Conservation (phyloP, 176 grass and related monocot species). For the Areca catechu region DNA sequence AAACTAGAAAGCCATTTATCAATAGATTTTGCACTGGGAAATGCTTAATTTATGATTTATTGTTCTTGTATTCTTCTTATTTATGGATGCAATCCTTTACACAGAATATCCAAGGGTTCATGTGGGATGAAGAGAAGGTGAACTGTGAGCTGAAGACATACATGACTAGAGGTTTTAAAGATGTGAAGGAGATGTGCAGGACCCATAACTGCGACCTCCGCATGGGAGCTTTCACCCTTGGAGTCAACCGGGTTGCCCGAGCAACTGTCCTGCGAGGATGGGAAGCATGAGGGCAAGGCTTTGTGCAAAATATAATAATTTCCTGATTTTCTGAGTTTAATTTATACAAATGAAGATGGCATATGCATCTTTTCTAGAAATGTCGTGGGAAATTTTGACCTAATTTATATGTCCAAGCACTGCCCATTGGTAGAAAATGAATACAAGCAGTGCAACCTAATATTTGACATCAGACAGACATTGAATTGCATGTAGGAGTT, state of each 20-base stretch:
- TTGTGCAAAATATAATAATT: constrained; percentile 1
- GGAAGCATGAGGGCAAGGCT: constrained; percentile 42
- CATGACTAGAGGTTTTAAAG: constrained; percentile 60
- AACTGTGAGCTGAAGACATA: constrained; percentile 76
- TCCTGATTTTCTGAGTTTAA: neutral
- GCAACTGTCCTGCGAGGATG: constrained; percentile 79
- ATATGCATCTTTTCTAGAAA: too few relatives aligned
- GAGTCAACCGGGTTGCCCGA: constrained; percentile 85
- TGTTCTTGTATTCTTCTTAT: neutral
- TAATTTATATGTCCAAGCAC: too few relatives aligned
- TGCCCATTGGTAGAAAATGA: too few relatives aligned
- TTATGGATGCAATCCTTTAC: neutral
- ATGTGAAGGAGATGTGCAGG: constrained; percentile 78
- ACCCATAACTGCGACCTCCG: constrained; percentile 77
- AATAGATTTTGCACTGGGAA: too few relatives aligned
- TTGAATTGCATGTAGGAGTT: too few relatives aligned
- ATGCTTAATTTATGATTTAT: neutral
- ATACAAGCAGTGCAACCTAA: too few relatives aligned
- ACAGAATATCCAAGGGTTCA: constrained; percentile 96
- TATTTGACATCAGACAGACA: too few relatives aligned
- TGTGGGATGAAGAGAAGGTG: constrained; percentile 95
- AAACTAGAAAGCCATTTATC: too few relatives aligned
- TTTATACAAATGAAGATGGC: too few relatives aligned
- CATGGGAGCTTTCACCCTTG: constrained; percentile 95
- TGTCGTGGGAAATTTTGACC: too few relatives aligned